These are phyloP conservation scores for Saccharomyces hybrid DNA, from an alignment of 1,139 yeast genomes.

Conservation along the genomic window DNA sequence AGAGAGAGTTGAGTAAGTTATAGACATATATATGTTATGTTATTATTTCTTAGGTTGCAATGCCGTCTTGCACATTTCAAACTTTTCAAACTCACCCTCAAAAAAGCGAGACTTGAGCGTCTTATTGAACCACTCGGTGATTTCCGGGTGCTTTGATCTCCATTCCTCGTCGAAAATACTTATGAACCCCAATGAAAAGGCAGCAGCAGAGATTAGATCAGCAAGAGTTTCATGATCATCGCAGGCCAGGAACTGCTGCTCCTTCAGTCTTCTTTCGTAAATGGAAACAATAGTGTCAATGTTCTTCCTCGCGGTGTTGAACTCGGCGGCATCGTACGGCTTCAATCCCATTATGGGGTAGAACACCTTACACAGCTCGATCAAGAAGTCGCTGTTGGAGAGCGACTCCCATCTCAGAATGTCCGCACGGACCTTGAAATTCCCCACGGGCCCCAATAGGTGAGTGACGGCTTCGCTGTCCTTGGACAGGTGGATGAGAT, in stretches of 20 bases:
- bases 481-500: slow-evolving; percentile 26
- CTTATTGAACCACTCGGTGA: slow-evolving; percentile 76
- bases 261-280: slow-evolving; percentile 53
- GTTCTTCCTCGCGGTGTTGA: slow-evolving; percentile 42
- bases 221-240: slow-evolving; percentile 72
- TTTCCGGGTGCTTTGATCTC: slow-evolving; percentile 61
- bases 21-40: background rate
- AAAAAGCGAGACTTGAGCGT: slow-evolving; percentile 49
- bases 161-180: slow-evolving; percentile 60
- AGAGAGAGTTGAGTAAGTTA: background rate
- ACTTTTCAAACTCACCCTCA: slow-evolving; percentile 37
- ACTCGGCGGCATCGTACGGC: slow-evolving; percentile 68
- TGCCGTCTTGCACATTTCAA: slow-evolving; percentile 53
- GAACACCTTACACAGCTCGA: slow-evolving; percentile 32
- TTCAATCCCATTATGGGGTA: slow-evolving; percentile 38
- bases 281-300: slow-evolving; percentile 37
- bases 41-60: background rate
- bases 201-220: slow-evolving; percentile 63
- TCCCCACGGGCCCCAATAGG: slow-evolving; percentile 47
- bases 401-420: slow-evolving; percentile 69
- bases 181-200: slow-evolving; percentile 25
- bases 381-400: slow-evolving; percentile 57
- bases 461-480: slow-evolving; percentile 13
- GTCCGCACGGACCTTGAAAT: slow-evolving; percentile 45
- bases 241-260: slow-evolving; percentile 76